phyloP scores from a whole-genome alignment of 257 asterid genomes.

The Orobanche coerulescens region DNA sequence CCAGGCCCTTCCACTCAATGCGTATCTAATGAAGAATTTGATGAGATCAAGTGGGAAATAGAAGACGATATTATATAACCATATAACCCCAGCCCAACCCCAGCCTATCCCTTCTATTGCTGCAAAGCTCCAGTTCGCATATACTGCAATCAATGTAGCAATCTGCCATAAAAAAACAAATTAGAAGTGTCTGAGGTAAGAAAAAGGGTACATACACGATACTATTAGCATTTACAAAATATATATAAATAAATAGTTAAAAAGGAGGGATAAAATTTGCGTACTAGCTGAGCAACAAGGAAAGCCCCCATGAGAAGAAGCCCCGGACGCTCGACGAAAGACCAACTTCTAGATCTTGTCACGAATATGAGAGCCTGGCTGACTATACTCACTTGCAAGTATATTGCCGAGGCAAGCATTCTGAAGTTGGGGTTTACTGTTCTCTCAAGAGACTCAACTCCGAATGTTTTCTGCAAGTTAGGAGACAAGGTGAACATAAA shows the following conservation, averaged over 20 bases:
- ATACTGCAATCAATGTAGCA: slow-evolving; percentile 46
- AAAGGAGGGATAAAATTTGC: neutral
- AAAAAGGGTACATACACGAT: neutral
- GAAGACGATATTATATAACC: slow-evolving; percentile 39
- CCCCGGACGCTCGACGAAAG: slow-evolving; percentile 47
- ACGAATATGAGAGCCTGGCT: slow-evolving; percentile 53
- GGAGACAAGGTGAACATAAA: neutral
- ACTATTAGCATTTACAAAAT: neutral
- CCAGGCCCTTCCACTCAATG: slow-evolving; percentile 57
- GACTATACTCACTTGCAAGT: slow-evolving; percentile 47
- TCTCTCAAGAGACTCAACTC: slow-evolving; percentile 30
- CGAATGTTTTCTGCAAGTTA: slow-evolving; percentile 30
- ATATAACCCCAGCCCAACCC: slow-evolving; percentile 50
- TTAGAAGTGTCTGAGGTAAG: slow-evolving; percentile 11
- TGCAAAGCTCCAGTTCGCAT: slow-evolving; percentile 40
- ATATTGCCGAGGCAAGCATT: slow-evolving; percentile 46
- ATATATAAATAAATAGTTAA: neutral
- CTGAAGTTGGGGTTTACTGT: slow-evolving; percentile 8
- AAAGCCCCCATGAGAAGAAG: slow-evolving; percentile 37
- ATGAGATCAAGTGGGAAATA: slow-evolving; percentile 46
- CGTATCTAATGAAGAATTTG: slow-evolving; percentile 49
- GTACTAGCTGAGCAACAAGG: slow-evolving; percentile 45
- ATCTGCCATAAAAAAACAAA: slow-evolving; percentile 24
- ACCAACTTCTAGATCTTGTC: slow-evolving; percentile 51
- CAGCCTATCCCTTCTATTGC: slow-evolving; percentile 47